Conservation (phyloP, 2,329 filamentous ascomycete species). For the Apiospora marii region DNA sequence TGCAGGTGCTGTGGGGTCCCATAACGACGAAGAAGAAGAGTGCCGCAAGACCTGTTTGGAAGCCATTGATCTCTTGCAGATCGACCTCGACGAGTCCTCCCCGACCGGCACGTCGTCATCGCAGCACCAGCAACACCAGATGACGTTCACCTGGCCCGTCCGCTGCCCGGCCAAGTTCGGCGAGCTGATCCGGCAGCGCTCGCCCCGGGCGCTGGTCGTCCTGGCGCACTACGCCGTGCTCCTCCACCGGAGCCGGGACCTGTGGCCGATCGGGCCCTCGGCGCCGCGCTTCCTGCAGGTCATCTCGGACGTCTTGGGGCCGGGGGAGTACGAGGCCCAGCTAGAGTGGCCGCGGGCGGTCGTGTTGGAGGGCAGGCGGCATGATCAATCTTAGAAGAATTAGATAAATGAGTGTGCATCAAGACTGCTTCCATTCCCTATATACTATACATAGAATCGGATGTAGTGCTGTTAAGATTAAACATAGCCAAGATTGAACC, state of each 20-base stretch:
- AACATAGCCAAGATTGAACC: too few species aligned
- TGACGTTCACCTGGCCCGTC: background rate
- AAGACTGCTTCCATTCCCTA: too few species aligned
- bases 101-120: background rate
- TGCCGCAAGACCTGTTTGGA: slow-evolving; percentile 37
- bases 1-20: rapidly evolving
- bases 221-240: slow-evolving; percentile 13
- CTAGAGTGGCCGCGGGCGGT: background rate
- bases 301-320: background rate
- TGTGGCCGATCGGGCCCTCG: background rate
- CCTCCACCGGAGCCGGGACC: background rate
- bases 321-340: background rate
- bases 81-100: slow-evolving; percentile 34
- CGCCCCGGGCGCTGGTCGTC: slow-evolving; percentile 1
- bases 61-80: slow-evolving; percentile 38
- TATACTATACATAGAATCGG: too few species aligned
- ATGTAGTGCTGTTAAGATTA: too few species aligned
- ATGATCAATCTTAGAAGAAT: background rate
- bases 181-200: background rate
- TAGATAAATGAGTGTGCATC: too few species aligned
- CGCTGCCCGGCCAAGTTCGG: background rate
- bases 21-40: slow-evolving; percentile 5
- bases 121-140: background rate
- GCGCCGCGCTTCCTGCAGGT: background rate
- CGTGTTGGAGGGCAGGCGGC: background rate